Evolutionary conservation across 23 red algal genomes (phyloP).

Genomic region (Cyanidiococcus yangmingshanensis): DNA sequence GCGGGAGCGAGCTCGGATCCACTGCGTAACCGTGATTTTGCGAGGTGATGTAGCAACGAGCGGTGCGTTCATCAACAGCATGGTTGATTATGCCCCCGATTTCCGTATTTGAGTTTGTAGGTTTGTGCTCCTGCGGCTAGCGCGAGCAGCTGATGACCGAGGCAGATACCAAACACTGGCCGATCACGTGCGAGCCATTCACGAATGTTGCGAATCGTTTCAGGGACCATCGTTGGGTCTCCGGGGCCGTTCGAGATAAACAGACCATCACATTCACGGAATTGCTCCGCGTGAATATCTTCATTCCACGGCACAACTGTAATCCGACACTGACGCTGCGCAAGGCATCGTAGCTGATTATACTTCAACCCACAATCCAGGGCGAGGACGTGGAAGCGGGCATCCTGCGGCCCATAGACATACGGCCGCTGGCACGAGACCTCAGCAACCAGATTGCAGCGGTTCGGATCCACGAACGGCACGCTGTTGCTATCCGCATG

Average conservation of each 20-base stretch:
- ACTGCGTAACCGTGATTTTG: conserved; percentile 99
- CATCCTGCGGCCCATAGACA: conserved; percentile 15
- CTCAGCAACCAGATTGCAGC: conserved; percentile 55
- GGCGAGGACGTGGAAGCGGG: conserved; percentile 53
- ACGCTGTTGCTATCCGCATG: neutral
- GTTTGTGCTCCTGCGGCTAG: conserved; percentile 75
- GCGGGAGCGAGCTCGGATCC: conserved; percentile 28
- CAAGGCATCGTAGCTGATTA: conserved; percentile 76
- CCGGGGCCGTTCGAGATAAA: conserved; percentile 96
- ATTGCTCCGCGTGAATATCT: conserved; percentile 27
- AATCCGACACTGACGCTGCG: conserved; percentile 28
- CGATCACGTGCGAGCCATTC: conserved; percentile 32
- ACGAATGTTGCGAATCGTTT: conserved; percentile 54
- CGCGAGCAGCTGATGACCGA: conserved; percentile 87
- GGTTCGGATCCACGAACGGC: conserved; percentile 62
- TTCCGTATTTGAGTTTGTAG: conserved; percentile 96
- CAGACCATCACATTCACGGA: conserved; percentile 48
- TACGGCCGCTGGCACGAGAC: conserved; percentile 43
- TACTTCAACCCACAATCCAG: conserved; percentile 88
- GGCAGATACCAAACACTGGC: conserved; percentile 95
- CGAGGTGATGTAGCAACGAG: conserved; percentile 94
- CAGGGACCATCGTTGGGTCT: conserved; percentile 53
- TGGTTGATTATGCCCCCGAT: conserved; percentile 90
- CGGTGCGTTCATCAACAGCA: conserved; percentile 64
- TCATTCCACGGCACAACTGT: conserved; percentile 74